Conservation (phyloP, 148 eudicot genomes). For the Hydrangea macrophylla region DNA sequence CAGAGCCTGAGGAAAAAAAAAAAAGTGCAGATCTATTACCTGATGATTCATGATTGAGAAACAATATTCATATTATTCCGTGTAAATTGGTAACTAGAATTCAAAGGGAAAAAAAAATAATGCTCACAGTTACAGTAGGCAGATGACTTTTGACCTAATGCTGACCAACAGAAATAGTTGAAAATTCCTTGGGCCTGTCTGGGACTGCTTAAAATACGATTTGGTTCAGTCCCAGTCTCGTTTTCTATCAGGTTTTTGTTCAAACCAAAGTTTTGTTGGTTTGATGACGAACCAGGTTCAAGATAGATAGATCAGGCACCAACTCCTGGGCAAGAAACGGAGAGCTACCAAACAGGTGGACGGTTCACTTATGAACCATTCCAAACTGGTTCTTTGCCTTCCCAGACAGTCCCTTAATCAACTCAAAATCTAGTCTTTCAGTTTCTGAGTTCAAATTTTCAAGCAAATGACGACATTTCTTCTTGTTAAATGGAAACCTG, state of each 20-base stretch:
- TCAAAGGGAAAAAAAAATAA: neutral
- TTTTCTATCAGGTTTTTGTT: too few species aligned
- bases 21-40: neutral
- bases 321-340: too few species aligned
- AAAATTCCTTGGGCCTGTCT: too few species aligned
- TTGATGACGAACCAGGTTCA: too few species aligned
- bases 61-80: neutral
- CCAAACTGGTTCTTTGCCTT: too few species aligned
- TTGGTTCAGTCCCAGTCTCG: too few species aligned
- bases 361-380: too few species aligned
- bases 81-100: neutral
- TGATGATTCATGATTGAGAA: neutral
- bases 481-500: neutral
- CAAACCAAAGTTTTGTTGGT: too few species aligned
- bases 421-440: neutral
- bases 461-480: conserved; percentile 7
- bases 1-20: conserved; percentile 52
- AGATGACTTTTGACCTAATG: neutral
- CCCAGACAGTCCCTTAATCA: too few species aligned
- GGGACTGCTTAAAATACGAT: too few species aligned
- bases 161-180: neutral
- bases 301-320: too few species aligned
- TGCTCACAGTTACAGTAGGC: neutral
- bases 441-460: neutral
- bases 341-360: too few species aligned